Evolutionary conservation across 805 yeast genomes (phyloP).

Genomic region (Ascoidea tarda): DNA sequence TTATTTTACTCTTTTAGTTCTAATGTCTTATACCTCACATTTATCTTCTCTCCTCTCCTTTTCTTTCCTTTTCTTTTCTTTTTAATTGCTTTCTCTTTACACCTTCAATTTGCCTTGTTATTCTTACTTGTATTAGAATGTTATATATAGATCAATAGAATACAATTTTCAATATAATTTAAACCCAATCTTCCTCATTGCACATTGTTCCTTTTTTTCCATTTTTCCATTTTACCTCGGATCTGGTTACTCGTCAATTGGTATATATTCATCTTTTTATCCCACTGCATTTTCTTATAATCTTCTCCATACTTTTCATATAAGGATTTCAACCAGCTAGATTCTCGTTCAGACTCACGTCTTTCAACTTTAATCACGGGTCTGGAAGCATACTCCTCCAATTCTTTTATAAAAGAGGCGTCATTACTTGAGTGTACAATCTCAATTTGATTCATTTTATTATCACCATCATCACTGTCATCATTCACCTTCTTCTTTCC

Average conservation of each 20-base stretch:
- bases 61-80: too few relatives aligned
- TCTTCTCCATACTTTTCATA: constrained; percentile 77
- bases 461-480: constrained; percentile 18
- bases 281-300: constrained; percentile 86
- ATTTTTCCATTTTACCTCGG: constrained; percentile 52
- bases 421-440: constrained; percentile 10
- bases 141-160: neutral
- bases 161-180: neutral
- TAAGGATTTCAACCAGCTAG: constrained; percentile 51
- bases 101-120: too few relatives aligned
- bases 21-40: too few relatives aligned
- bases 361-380: constrained; percentile 31
- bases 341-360: constrained; percentile 57
- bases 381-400: constrained; percentile 45
- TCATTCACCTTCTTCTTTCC: constrained; percentile 43
- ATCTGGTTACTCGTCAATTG: constrained; percentile 83
- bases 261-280: constrained; percentile 63
- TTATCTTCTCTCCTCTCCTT: too few relatives aligned
- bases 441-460: constrained; percentile 12
- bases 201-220: constrained; percentile 39
- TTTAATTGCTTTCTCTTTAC: too few relatives aligned
- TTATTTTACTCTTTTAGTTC: too few relatives aligned
- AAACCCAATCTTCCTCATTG: neutral
- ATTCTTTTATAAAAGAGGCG: constrained; percentile 51
- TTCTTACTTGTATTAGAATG: too few relatives aligned